Base-by-base conservation (phyloP, 2,329 filamentous ascomycete species). In the Basipetospora sp. region DNA sequence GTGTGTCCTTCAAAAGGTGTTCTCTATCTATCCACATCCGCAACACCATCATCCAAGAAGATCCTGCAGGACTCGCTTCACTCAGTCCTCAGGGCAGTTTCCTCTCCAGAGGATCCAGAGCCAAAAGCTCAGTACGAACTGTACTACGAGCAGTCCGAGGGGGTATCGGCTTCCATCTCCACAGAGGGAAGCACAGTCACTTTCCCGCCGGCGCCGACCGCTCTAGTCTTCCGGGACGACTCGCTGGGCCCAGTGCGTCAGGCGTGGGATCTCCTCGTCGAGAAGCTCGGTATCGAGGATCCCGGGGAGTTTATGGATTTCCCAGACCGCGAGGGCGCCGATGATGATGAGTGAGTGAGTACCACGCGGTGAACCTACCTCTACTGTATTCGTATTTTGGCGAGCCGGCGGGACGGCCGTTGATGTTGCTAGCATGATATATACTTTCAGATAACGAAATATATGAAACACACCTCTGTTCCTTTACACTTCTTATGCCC, bases 221-320 rank as follows among this genome's bases (percentile, higher is more conserved):
- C 80, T 44, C 65, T 92, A 6, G 69, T 80, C 0, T 82, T 94
- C 45, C 74, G 85, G 47, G 88, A 94, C 47, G 51, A 59, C 0
- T 60, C 75, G 2, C 57, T 94, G 8, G 69, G 74, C 5, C 56
- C 71, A 18, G 81, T 94, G 2, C 71, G 71, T 42, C 56, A 69
- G 8, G 74, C 77, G 5, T 96, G 87, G 86, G 63, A 69, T 43
- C 59, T 63, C 34, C 65, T 86, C 4, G 62, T 71, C 45, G 71
- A 67, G 8, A 58, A 61, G 2, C 64, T 67, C 4, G 60, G 54
- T 1, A 60, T 60, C 14, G 62, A 63, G 14, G 59, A 61, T 14
- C 54, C 50, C 5, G 47, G 45, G 8, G 57, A 69, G 31, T 94
- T 90, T 49, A 77, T 94, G 71, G 63, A 69, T 15, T 94, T 94